These are phyloP conservation scores for Volvariella volvacea DNA, from an alignment of 1,284 basidiomycete species.

Conservation along the genomic window DNA sequence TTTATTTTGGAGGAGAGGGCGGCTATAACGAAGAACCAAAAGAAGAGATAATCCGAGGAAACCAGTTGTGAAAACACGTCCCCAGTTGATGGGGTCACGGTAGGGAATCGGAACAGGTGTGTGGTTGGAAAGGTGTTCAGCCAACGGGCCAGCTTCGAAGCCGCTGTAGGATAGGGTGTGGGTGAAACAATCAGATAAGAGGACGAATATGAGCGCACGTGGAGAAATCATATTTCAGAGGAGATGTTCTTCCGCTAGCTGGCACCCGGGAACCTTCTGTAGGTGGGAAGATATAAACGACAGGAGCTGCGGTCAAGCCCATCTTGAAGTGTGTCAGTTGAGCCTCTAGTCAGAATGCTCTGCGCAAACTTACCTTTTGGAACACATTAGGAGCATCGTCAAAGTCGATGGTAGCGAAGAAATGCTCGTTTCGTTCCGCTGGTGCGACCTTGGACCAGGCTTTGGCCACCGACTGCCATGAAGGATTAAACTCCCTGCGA, in stretches of 20 bases:
- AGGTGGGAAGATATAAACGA: conserved; percentile 74
- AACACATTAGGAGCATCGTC: conserved; percentile 70
- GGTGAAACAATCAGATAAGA: conserved; percentile 4
- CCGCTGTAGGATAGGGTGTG: conserved; percentile 45
- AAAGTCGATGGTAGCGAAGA: conserved; percentile 92
- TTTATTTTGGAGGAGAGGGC: conserved; percentile 66
- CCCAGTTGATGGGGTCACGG: conserved; percentile 65
- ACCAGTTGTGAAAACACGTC: conserved; percentile 40
- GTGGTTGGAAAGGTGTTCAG: conserved; percentile 64
- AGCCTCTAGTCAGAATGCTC: background rate
- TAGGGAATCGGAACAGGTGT: conserved; percentile 74
- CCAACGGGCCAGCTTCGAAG: conserved; percentile 72
- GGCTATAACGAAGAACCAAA: conserved; percentile 53
- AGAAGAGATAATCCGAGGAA: conserved; percentile 36
- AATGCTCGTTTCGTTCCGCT: conserved; percentile 68
- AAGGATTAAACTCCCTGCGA: conserved; percentile 76
- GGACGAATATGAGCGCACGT: conserved; percentile 34
- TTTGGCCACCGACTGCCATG: conserved; percentile 72
- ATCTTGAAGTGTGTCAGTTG: conserved; percentile 20
- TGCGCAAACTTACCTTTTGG: conserved; percentile 51
- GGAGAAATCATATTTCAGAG: conserved; percentile 75
- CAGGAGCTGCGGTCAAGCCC: conserved; percentile 77
- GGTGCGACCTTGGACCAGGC: conserved; percentile 66
- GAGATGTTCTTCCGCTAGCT: conserved; percentile 43
- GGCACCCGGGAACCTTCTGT: conserved; percentile 60